Conservation (phyloP, 257 asterid genomes). For the Capsicum chinense region DNA sequence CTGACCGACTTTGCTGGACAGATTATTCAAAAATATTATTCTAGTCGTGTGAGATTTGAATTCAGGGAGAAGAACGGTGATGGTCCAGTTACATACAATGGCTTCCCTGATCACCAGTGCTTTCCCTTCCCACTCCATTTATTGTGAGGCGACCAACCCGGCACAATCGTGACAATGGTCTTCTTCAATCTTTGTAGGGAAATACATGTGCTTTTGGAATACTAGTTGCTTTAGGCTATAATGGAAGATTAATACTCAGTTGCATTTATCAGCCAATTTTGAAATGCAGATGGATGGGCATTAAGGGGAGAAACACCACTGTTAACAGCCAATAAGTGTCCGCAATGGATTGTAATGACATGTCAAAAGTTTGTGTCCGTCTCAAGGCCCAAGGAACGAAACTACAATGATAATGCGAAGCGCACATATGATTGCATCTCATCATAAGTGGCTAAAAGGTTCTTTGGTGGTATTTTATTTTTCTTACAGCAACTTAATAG, state of each 20-base stretch:
- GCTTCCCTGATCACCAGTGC: neutral
- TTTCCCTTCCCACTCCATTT: conserved; percentile 10
- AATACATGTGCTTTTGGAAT: neutral
- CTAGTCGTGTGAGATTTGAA: neutral
- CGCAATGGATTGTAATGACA: too few relatives aligned
- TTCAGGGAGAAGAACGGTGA: neutral
- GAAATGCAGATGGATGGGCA: neutral
- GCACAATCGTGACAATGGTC: neutral
- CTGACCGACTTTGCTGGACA: neutral
- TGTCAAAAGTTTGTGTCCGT: too few relatives aligned
- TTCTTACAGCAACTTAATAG: neutral
- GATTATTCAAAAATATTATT: conserved; percentile 8
- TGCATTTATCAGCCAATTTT: conserved; percentile 15
- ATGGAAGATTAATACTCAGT: neutral
- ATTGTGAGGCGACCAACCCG: neutral
- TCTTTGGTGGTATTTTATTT: neutral
- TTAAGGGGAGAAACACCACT: neutral
- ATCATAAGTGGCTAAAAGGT: neutral
- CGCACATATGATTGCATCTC: too few relatives aligned
- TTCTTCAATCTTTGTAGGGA: neutral
- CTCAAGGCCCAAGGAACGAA: too few relatives aligned
- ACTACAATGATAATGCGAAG: too few relatives aligned
- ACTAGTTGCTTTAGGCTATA: conserved; percentile 13
- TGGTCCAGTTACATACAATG: neutral
- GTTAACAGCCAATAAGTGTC: neutral